Conservation (phyloP, 1,284 basidiomycete genomes). For the Laetiporus sulphureus region DNA sequence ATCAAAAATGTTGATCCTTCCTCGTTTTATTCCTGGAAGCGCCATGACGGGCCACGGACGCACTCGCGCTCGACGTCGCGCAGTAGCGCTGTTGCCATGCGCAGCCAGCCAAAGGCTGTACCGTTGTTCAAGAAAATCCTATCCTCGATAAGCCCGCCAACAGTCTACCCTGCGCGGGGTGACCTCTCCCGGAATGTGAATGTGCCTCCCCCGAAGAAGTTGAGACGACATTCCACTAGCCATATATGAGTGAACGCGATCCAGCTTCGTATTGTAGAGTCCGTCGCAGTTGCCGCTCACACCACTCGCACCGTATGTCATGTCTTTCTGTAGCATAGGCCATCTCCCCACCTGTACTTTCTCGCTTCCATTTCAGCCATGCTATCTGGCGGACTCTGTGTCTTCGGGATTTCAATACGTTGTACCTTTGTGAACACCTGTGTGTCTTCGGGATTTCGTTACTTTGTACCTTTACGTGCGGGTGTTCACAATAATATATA, state of each 20-base stretch:
- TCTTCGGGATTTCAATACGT: neutral
- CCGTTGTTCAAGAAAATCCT: slow-evolving; percentile 24
- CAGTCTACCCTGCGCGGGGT: slow-evolving; percentile 1
- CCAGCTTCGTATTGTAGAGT: neutral
- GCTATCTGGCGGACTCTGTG: neutral
- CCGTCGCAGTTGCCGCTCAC: too few species aligned
- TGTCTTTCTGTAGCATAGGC: neutral
- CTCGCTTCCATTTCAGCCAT: neutral
- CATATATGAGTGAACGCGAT: neutral
- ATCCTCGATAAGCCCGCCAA: slow-evolving; percentile 8
- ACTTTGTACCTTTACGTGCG: too few species aligned
- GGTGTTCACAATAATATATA: too few species aligned
- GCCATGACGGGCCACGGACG: neutral
- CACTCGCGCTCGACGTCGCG: slow-evolving; percentile 9
- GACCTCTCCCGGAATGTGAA: neutral
- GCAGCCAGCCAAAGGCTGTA: slow-evolving; percentile 14
- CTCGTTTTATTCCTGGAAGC: neutral
- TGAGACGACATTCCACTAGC: slow-evolving; percentile 6
- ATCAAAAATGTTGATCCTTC: neutral
- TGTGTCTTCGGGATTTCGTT: too few species aligned
- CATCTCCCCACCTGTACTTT: neutral
- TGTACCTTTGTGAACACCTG: too few species aligned
- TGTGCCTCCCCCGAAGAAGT: slow-evolving; percentile 3
- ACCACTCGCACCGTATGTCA: neutral
- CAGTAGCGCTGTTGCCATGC: slow-evolving; percentile 13